Conservation (phyloP, 148 eudicot species). For the Rhododendron henanense region DNA sequence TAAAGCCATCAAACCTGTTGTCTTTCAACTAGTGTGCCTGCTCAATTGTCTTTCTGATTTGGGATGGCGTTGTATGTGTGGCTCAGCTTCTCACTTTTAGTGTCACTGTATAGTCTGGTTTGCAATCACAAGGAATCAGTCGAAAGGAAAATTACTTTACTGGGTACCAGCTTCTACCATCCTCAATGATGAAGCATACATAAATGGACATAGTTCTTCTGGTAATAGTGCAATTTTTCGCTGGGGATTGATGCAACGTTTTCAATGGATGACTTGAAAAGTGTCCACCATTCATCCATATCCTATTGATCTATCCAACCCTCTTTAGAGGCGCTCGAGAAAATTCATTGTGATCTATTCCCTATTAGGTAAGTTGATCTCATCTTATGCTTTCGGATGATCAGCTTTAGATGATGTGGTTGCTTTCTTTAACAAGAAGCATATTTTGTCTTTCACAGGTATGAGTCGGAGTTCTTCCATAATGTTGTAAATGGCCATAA, state of each 20-base stretch:
- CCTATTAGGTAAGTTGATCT: constrained; percentile 62
- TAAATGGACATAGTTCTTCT: constrained; percentile 44
- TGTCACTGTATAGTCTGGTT: neutral
- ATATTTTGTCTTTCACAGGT: constrained; percentile 40
- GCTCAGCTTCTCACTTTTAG: neutral
- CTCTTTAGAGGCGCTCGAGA: constrained; percentile 54
- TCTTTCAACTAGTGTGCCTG: neutral
- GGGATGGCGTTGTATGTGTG: neutral
- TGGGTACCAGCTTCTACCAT: constrained; percentile 12
- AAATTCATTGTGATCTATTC: constrained; percentile 72
- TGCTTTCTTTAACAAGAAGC: constrained; percentile 5
- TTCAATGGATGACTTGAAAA: constrained; percentile 63
- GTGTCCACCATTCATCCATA: constrained; percentile 50
- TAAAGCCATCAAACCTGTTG: neutral
- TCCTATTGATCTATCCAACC: constrained; percentile 69
- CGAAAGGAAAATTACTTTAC: neutral
- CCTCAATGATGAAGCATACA: constrained; percentile 31
- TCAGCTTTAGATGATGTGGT: constrained; percentile 4
- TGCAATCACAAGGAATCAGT: neutral
- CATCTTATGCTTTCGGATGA: neutral
- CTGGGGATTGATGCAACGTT: constrained; percentile 44
- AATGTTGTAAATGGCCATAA: constrained; percentile 70
- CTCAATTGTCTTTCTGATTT: neutral
- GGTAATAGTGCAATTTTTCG: constrained; percentile 21
- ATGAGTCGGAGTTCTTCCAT: constrained; percentile 77